Evolutionary conservation across 1,139 yeast genomes (phyloP).

Genomic region (Suhomyces bokatorum): DNA sequence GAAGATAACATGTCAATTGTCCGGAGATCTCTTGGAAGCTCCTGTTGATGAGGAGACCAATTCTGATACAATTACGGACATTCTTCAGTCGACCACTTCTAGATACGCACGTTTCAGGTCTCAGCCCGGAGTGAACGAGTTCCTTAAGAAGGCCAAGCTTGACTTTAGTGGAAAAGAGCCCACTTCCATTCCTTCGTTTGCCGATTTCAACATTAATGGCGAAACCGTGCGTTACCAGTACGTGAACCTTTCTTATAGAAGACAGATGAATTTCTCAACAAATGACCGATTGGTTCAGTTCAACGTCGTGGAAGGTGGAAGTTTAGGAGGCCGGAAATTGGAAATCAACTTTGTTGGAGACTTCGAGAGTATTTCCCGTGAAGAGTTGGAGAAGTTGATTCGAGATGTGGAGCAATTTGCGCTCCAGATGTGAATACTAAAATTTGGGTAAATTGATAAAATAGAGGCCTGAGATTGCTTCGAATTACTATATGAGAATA

Average conservation of each 20-base stretch:
- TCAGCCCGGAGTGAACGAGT: slow-evolving; percentile 52
- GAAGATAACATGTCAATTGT: slow-evolving; percentile 43
- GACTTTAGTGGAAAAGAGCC: slow-evolving; percentile 40
- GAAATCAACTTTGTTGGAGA: slow-evolving; percentile 52
- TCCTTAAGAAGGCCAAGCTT: slow-evolving; percentile 38
- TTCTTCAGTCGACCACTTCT: slow-evolving; percentile 32
- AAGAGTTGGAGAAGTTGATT: slow-evolving; percentile 29
- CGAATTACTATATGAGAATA: too few relatives aligned
- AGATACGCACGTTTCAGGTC: slow-evolving; percentile 29
- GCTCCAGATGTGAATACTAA: neutral
- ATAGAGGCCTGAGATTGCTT: too few relatives aligned
- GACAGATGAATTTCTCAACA: slow-evolving; percentile 45
- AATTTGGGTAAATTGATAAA: too few relatives aligned
- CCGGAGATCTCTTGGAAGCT: slow-evolving; percentile 33
- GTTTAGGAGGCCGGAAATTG: slow-evolving; percentile 51
- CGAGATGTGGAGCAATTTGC: slow-evolving; percentile 28
- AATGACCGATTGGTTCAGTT: slow-evolving; percentile 41
- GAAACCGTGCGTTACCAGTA: slow-evolving; percentile 42
- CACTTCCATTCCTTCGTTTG: slow-evolving; percentile 37
- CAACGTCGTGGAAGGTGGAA: slow-evolving; percentile 56
- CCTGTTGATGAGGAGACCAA: slow-evolving; percentile 6
- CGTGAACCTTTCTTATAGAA: slow-evolving; percentile 41
- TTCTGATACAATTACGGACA: slow-evolving; percentile 15
- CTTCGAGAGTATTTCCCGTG: slow-evolving; percentile 21
- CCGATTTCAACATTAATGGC: slow-evolving; percentile 41